A percentile compares a stretch with the other conserved stretches of the same genome.
Evolutionary conservation across 371 early-diverging fungal genomes (phyloP).

Genomic region (Lichtheimia ornata): DNA sequence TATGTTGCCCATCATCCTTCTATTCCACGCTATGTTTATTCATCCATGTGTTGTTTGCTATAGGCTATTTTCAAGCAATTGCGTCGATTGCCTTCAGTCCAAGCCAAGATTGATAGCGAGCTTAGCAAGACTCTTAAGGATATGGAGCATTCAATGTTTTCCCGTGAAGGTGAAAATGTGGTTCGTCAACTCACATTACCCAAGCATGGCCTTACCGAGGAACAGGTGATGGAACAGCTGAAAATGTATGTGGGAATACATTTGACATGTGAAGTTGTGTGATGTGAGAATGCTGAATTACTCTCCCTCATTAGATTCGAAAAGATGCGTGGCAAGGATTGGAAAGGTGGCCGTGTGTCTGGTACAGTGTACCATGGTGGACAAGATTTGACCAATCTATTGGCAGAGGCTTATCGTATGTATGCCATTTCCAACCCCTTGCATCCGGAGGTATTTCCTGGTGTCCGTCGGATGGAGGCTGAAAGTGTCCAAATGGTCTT

Average conservation of each 20-base stretch:
- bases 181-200: slow-evolving; percentile 66
- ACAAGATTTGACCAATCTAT: slow-evolving; percentile 69
- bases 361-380: slow-evolving; percentile 95
- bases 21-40: neutral
- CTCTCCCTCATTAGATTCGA: slow-evolving; percentile 36
- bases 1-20: slow-evolving; percentile 16
- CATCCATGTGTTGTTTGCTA: neutral
- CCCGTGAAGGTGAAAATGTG: slow-evolving; percentile 63
- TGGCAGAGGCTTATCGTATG: slow-evolving; percentile 84
- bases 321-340: slow-evolving; percentile 61
- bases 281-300: slow-evolving; percentile 10
- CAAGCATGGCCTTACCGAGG: slow-evolving; percentile 61
- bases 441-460: slow-evolving; percentile 96
- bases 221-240: slow-evolving; percentile 60
- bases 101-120: slow-evolving; percentile 58
- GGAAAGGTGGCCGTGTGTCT: slow-evolving; percentile 86
- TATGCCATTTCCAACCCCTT: slow-evolving; percentile 88
- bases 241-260: slow-evolving; percentile 41
- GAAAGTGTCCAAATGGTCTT: slow-evolving; percentile 92
- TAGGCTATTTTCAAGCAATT: slow-evolving; percentile 61
- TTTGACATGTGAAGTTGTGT: neutral
- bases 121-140: slow-evolving; percentile 70
- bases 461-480: slow-evolving; percentile 93
- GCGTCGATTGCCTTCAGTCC: slow-evolving; percentile 57
- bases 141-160: slow-evolving; percentile 75